Conservation (phyloP, 192 early-diverging fungal species). For the Gamsiella multidivaricata region DNA sequence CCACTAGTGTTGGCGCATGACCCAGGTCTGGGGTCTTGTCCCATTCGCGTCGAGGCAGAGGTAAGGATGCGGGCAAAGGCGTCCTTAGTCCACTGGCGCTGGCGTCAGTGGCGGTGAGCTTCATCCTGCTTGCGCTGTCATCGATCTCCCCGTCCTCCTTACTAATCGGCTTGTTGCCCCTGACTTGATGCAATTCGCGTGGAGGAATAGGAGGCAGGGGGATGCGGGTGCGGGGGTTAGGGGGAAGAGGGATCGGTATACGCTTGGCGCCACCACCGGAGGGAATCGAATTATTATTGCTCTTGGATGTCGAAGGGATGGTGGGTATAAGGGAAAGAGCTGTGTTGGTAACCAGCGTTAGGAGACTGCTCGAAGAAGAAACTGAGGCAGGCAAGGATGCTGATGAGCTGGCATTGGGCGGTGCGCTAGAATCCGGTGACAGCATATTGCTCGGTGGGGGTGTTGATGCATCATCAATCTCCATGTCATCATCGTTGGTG, state of each 20-base stretch:
- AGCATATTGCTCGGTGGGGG: constrained; percentile 45
- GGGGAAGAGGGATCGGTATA: constrained; percentile 38
- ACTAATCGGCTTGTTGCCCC: constrained; percentile 22
- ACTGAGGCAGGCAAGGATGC: constrained; percentile 11
- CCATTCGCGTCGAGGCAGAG: constrained; percentile 33
- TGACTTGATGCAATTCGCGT: constrained; percentile 46
- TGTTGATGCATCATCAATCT: constrained; percentile 57
- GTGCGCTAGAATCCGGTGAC: constrained; percentile 17
- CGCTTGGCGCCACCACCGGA: constrained; percentile 12
- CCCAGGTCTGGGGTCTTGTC: constrained; percentile 20
- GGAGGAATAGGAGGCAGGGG: constrained; percentile 38
- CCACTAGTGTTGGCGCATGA: constrained; percentile 6
- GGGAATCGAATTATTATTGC: constrained; percentile 1
- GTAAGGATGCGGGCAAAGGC: constrained; percentile 8
- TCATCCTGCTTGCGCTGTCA: background rate
- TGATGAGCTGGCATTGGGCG: constrained; percentile 5
- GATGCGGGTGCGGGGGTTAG: constrained; percentile 42
- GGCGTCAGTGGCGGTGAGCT: background rate
- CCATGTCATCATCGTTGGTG: constrained; percentile 58
- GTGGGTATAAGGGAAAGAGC: constrained; percentile 17
- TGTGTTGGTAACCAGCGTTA: background rate
- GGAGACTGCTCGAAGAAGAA: constrained; percentile 1
- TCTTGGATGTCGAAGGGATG: constrained; percentile 9
- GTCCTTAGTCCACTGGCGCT: background rate
- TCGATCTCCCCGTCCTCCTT: constrained; percentile 46